A percentile compares a stretch with the other conserved stretches of the same genome.
Evolutionary conservation across 495 filamentous ascomycete genomes (phyloP).

Genomic region (Friedmanniomyces endolithicus): DNA sequence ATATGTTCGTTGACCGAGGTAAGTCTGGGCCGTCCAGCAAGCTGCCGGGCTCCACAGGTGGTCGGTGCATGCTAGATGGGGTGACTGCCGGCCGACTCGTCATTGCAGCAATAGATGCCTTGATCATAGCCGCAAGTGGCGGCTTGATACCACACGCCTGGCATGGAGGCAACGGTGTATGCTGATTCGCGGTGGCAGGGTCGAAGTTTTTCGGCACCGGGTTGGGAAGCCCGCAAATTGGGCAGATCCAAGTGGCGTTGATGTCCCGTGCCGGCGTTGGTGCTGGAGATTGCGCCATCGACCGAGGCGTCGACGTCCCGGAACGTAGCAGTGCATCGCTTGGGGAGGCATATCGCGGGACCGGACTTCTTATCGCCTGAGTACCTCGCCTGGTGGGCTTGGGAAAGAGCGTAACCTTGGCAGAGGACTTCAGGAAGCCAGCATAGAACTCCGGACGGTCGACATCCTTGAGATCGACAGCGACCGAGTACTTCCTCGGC

Average conservation of each 20-base stretch:
- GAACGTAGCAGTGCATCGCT: slow-evolving; percentile 9
- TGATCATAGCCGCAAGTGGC: slow-evolving; percentile 63
- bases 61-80: background rate
- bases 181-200: slow-evolving; percentile 56
- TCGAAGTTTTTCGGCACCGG: slow-evolving; percentile 88
- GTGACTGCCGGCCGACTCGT: slow-evolving; percentile 16
- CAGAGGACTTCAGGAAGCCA: slow-evolving; percentile 86
- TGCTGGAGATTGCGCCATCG: slow-evolving; percentile 37
- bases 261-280: slow-evolving; percentile 39
- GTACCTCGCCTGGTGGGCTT: slow-evolving; percentile 52
- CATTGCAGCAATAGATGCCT: slow-evolving; percentile 58
- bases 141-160: slow-evolving; percentile 91
- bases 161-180: slow-evolving; percentile 73
- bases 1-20: slow-evolving; percentile 30
- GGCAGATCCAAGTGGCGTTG: slow-evolving; percentile 89
- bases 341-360: slow-evolving; percentile 15
- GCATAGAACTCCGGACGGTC: slow-evolving; percentile 86
- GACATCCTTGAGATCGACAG: slow-evolving; percentile 78
- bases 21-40: background rate
- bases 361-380: slow-evolving; percentile 22
- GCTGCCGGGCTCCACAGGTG: background rate
- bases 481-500: slow-evolving; percentile 71
- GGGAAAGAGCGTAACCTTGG: slow-evolving; percentile 80
- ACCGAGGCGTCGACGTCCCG: slow-evolving; percentile 24
- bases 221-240: slow-evolving; percentile 96